Evolutionary conservation across 139 green algal species (phyloP), one percentile per base, ranked within the genome.

Genomic region (Auxenochlorella pyrenoidosa): DNA sequence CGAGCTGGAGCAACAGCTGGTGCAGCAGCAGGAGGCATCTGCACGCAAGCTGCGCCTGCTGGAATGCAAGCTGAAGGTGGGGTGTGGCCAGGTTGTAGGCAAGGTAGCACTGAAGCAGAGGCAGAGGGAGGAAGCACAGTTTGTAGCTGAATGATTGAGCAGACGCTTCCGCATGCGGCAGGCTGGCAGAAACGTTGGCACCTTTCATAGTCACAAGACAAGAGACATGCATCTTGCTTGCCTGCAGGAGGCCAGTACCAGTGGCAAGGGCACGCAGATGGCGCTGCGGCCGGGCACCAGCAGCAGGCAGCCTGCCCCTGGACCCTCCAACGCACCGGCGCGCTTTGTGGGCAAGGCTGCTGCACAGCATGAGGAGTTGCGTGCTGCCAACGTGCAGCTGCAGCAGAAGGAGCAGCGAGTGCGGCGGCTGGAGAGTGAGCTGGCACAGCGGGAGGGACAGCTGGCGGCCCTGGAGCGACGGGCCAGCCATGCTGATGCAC

Each of bases 381-480:
- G 36, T 22, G 63, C 63, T 21, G 80, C 80, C 38, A 85, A 30
- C 60, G 36, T 32, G 3, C 80, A 85, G 80, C 80, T 85, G 60
- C 60, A 76, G 80, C 80, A 85, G 80, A 76, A 76, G 40, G 80
- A 85, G 63, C 63, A 76, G 63, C 80, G 63, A 18, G 60, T 65
- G 30, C 60, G 80, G 28, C 80, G 63, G 59, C 63, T 85, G 38
- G 80, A 85, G 63, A 65, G 63, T 43, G 40, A 77, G 38, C 22
- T 63, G 5, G 63, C 40, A 26, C 41, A 30, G 80, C 22, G 44
- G 63, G 80, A 77, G 2, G 60, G 24, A 32, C 63, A 85, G 63
- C 30, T 77, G 36, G 63, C 40, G 44, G 40, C 30, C 4, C 28
- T 85, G 63, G 22, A 51, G 41, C 38, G 32, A 16, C 80, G 40